Evolutionary conservation across 805 yeast genomes (phyloP), one percentile per base, ranked within the genome.

Genomic region (Metschnikowia orientalis): DNA sequence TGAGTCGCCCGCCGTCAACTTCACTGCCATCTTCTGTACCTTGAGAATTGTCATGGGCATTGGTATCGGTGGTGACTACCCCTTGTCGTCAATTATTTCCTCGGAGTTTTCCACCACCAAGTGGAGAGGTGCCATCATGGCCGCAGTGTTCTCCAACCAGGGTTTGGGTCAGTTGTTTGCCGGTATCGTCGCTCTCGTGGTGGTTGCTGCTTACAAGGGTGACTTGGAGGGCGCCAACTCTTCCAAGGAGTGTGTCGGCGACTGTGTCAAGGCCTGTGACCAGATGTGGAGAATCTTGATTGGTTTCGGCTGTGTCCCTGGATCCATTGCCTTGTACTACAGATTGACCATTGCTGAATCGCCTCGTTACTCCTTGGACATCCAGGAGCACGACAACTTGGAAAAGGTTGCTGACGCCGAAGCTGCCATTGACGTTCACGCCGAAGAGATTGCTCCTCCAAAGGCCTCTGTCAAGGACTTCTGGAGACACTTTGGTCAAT

Each of bases 91-190:
- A n/a, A 81, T 87, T 59, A 87, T 87, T 46, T 81, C 95, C 7
- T 81, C 95, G 38, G 96, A 87, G 69, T 87, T 87, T 54, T 75
- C 95, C 17, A 85, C 95, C 39, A 87, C 95, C 47, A 86, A 83
- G 63, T 87, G 95, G 95, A 84, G 96, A 79, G 96, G 96, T 74
- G 95, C 95, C 45, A 86, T 86, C 51, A 87, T 87, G 95, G 88
- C 85, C 56, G 95, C 95, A 18, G 95, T 87, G 37, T 89, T 89
- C 62, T 90, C 96, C 37, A 88, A 88, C 71, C 97, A 89, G 69
- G 97, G 96, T 63, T 77, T 92, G 79, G 97, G 97, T 61, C 96
- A 89, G 69, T 74, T 88, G 41, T 54, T 79, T 12, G 95, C 87
- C 40, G 95, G 90, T 76, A 69, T 87, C 45, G 84, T 87, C 50